phyloP scores from a whole-genome alignment of 805 yeast genomes.

The Kluyveromyces aestuarii region DNA sequence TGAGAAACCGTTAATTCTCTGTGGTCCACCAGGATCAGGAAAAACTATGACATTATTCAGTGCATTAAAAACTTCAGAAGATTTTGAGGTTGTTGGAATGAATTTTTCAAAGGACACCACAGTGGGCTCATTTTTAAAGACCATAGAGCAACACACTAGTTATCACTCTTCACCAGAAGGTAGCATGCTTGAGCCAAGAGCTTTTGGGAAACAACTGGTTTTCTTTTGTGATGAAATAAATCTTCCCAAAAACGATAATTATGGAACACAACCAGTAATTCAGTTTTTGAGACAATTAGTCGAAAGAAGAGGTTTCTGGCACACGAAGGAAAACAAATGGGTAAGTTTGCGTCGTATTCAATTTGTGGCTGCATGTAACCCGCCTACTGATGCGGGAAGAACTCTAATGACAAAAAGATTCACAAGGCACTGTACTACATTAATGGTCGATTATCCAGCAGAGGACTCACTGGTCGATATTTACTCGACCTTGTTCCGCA shows the following conservation, averaged over 20 bases:
- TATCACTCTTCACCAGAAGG: slow-evolving; percentile 49
- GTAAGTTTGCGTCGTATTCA: slow-evolving; percentile 54
- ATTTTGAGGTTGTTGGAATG: slow-evolving; percentile 52
- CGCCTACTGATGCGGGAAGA: slow-evolving; percentile 76
- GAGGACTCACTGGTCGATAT: slow-evolving; percentile 52
- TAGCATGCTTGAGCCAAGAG: slow-evolving; percentile 44
- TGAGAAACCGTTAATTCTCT: slow-evolving; percentile 55
- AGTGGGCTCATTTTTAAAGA: slow-evolving; percentile 48
- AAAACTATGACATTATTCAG: slow-evolving; percentile 84
- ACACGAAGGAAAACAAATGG: slow-evolving; percentile 52
- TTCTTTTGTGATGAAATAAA: slow-evolving; percentile 90
- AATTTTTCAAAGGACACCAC: slow-evolving; percentile 80
- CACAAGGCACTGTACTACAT: slow-evolving; percentile 51
- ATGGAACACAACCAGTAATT: slow-evolving; percentile 65
- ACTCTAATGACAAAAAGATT: slow-evolving; percentile 48
- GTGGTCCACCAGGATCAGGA: slow-evolving; percentile 98
- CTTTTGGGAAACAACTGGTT: slow-evolving; percentile 61
- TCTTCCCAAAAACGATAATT: slow-evolving; percentile 61
- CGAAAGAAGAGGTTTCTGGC: slow-evolving; percentile 75
- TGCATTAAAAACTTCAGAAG: slow-evolving; percentile 49
- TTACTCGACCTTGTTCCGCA: slow-evolving; percentile 47
- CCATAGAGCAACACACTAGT: slow-evolving; percentile 65
- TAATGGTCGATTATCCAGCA: slow-evolving; percentile 78
- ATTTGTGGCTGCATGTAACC: slow-evolving; percentile 94
- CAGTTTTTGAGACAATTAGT: slow-evolving; percentile 66